A percentile compares a stretch with the other conserved stretches of the same genome.
Evolutionary conservation across 805 yeast genomes (phyloP).

Genomic region (Cyberlindnera veronae): DNA sequence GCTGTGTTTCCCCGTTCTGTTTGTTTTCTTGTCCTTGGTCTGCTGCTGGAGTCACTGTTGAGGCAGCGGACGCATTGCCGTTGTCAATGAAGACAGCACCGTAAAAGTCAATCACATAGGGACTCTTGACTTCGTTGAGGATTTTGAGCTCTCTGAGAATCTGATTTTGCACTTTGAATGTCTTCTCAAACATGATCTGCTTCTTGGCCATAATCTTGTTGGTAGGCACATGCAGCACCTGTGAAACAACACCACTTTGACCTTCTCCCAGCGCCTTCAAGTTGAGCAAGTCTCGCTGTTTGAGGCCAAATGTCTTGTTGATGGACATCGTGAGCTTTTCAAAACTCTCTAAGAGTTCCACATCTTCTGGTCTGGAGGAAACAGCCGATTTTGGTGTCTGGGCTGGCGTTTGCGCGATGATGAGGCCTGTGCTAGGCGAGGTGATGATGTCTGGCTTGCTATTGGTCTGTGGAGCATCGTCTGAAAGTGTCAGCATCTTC

Average conservation of each 20-base stretch:
- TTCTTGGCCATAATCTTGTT: slow-evolving; percentile 89
- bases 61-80: slow-evolving; percentile 7
- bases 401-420: slow-evolving; percentile 14
- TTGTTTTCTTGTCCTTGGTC: slow-evolving; percentile 1
- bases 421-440: slow-evolving; percentile 1
- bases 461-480: slow-evolving; percentile 11
- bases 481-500: slow-evolving; percentile 48
- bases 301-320: slow-evolving; percentile 49
- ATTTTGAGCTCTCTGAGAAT: slow-evolving; percentile 85
- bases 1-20: not conserved
- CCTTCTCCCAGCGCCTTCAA: slow-evolving; percentile 86
- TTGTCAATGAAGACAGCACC: slow-evolving; percentile 75
- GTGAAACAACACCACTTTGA: slow-evolving; percentile 88
- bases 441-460: not conserved
- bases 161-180: slow-evolving; percentile 73
- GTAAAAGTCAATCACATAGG: slow-evolving; percentile 82
- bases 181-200: slow-evolving; percentile 79
- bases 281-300: slow-evolving; percentile 66
- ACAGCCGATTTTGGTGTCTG: slow-evolving; percentile 26
- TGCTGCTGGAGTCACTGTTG: slow-evolving; percentile 9
- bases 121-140: slow-evolving; percentile 83
- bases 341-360: slow-evolving; percentile 39
- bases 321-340: slow-evolving; percentile 50
- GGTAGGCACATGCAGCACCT: slow-evolving; percentile 85
- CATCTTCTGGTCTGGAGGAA: slow-evolving; percentile 33